phyloP scores from a whole-genome alignment of 805 yeast species.

The Kuraishia piskuri region DNA sequence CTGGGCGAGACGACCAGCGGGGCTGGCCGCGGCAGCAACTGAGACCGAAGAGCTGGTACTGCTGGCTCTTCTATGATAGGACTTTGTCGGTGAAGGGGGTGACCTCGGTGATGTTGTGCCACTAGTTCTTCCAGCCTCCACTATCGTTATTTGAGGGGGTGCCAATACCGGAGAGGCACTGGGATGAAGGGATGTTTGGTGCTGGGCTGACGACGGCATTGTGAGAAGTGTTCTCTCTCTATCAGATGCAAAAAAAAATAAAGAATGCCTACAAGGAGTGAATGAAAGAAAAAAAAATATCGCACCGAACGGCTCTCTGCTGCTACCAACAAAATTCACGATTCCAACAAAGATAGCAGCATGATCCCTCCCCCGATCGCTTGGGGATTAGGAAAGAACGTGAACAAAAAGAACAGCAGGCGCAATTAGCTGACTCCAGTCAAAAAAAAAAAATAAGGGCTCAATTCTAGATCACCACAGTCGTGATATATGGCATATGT shows the following conservation, averaged over 20 bases:
- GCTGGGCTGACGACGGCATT: not conserved
- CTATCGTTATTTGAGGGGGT: not conserved
- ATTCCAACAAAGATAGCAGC: not conserved
- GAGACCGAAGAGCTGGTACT: not conserved
- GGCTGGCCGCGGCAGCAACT: not conserved
- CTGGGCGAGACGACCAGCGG: not conserved
- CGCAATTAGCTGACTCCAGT: not conserved
- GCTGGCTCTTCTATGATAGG: not conserved
- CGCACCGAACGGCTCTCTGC: not conserved
- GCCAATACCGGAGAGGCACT: not conserved
- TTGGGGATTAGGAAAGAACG: not conserved
- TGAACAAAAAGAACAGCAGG: not conserved
- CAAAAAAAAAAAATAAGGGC: too few species aligned
- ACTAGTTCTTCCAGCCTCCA: not conserved
- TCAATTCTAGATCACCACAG: too few species aligned
- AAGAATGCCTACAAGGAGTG: too few species aligned
- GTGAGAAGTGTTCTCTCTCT: too few species aligned
- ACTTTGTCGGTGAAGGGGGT: not conserved
- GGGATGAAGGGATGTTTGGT: not conserved
- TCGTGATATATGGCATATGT: too few species aligned
- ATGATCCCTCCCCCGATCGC: not conserved
- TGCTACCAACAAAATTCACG: not conserved
- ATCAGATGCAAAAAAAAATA: too few species aligned
- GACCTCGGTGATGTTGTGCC: not conserved
- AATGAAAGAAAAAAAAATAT: too few species aligned